These are phyloP conservation scores for Pilobolus umbonatus DNA, from an alignment of 192 early-diverging fungal species.

Conservation along the genomic window DNA sequence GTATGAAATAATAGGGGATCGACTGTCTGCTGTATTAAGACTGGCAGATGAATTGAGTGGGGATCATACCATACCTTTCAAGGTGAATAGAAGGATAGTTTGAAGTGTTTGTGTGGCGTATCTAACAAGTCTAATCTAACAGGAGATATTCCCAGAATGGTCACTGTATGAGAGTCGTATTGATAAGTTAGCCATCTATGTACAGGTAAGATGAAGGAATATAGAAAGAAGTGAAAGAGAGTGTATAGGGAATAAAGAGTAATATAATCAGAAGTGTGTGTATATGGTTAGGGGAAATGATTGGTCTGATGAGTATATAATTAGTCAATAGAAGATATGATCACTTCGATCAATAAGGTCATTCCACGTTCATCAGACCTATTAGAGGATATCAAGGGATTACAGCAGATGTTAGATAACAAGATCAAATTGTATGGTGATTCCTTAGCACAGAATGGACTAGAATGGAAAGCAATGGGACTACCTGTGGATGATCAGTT, in stretches of 20 bases:
- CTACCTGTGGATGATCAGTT: slow-evolving; percentile 29
- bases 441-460: slow-evolving; percentile 23
- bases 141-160: slow-evolving; percentile 37
- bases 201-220: slow-evolving; percentile 18
- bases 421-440: slow-evolving; percentile 25
- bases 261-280: no score
- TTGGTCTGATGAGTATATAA: neutral
- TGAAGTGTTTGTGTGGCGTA: neutral
- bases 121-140: neutral
- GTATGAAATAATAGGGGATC: slow-evolving; percentile 8
- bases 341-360: slow-evolving; percentile 7
- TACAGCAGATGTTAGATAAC: slow-evolving; percentile 22
- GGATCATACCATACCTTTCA: slow-evolving; percentile 16
- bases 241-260: no score
- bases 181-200: slow-evolving; percentile 24
- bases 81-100: slow-evolving; percentile 3
- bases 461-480: slow-evolving; percentile 37
- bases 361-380: slow-evolving; percentile 24
- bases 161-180: slow-evolving; percentile 19
- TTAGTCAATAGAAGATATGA: slow-evolving; percentile 35
- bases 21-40: slow-evolving; percentile 9
- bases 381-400: slow-evolving; percentile 18
- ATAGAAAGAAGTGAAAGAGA: neutral
- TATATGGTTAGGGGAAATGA: neutral
- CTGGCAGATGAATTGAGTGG: slow-evolving; percentile 25